Percentiles rank a stretch among this genome's conserved stretches.
Conservation (phyloP, 2,329 filamentous ascomycete species). For the Epichloe glyceriae region DNA sequence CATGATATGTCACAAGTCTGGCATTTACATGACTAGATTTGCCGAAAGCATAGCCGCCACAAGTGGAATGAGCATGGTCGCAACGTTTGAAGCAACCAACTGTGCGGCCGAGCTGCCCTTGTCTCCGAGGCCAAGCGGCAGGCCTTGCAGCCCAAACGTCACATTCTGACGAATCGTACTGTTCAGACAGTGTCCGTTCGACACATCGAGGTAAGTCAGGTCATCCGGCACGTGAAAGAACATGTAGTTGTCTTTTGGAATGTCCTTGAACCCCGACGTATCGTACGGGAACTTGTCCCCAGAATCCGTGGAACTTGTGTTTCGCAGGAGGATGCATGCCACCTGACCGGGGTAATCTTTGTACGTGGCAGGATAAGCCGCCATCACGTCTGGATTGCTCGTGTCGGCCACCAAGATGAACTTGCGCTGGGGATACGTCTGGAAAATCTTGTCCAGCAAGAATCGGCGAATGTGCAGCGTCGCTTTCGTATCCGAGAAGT, state of each 20-base stretch:
- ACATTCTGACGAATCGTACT: conserved; percentile 52
- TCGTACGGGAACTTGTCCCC: conserved; percentile 63
- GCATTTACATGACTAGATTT: conserved; percentile 4
- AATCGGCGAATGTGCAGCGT: conserved; percentile 59
- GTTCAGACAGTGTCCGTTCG: conserved; percentile 56
- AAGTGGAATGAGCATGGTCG: conserved; percentile 10
- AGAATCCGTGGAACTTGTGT: conserved; percentile 56
- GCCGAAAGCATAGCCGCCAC: conserved; percentile 10
- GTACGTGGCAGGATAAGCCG: conserved; percentile 46
- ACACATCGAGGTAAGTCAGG: conserved; percentile 51
- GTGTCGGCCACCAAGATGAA: conserved; percentile 70
- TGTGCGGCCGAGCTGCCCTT: conserved; percentile 18
- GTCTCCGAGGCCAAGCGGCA: conserved; percentile 33
- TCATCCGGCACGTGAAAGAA: conserved; percentile 67
- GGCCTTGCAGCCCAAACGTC: conserved; percentile 53
- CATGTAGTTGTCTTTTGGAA: conserved; percentile 61
- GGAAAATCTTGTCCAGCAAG: conserved; percentile 58
- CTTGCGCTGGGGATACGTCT: conserved; percentile 61
- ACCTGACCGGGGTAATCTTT: conserved; percentile 57
- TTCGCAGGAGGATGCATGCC: conserved; percentile 65
- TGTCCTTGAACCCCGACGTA: conserved; percentile 53
- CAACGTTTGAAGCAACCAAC: conserved; percentile 10
- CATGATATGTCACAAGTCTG: not conserved
- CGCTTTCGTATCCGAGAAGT: conserved; percentile 63
- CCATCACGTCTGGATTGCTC: conserved; percentile 65